phyloP scores from a whole-genome alignment of 2,329 filamentous ascomycete species.

The Pseudocercospora macadamiae region DNA sequence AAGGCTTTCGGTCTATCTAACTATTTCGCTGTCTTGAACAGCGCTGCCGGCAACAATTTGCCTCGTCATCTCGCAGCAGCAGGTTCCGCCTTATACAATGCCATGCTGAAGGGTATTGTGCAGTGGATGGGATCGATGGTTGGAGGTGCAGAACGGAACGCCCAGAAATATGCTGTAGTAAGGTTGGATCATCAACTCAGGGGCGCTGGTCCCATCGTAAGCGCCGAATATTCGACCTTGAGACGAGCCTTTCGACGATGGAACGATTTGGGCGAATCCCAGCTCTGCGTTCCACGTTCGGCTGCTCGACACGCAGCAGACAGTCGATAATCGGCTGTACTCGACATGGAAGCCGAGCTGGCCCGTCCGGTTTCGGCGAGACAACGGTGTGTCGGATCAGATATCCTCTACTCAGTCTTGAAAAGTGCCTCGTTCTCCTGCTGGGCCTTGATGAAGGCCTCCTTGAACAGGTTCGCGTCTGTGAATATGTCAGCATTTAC shows the following conservation, averaged over 20 bases:
- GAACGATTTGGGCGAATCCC: too few relatives aligned
- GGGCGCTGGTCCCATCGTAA: neutral
- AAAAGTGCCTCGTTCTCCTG: slow-evolving; percentile 93
- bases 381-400: neutral
- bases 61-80: slow-evolving; percentile 9
- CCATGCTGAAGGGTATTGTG: slow-evolving; percentile 27
- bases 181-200: slow-evolving; percentile 8
- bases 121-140: slow-evolving; percentile 23
- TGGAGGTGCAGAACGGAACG: slow-evolving; percentile 31
- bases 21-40: slow-evolving; percentile 17
- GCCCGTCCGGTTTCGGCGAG: neutral
- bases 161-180: slow-evolving; percentile 29
- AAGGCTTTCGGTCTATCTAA: slow-evolving; percentile 31
- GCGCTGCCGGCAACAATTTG: slow-evolving; percentile 13
- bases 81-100: slow-evolving; percentile 23
- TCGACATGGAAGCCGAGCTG: neutral
- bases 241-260: too few relatives aligned
- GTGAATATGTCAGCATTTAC: slow-evolving; percentile 21
- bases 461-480: slow-evolving; percentile 98
- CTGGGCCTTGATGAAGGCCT: slow-evolving; percentile 94
- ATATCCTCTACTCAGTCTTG: slow-evolving; percentile 35
- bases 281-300: too few relatives aligned
- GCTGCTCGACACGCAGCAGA: too few relatives aligned
- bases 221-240: too few relatives aligned
- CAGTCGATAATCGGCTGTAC: neutral